Conservation (phyloP, 176 grass and related monocot genomes). For the Bolboschoenus planiculmis region DNA sequence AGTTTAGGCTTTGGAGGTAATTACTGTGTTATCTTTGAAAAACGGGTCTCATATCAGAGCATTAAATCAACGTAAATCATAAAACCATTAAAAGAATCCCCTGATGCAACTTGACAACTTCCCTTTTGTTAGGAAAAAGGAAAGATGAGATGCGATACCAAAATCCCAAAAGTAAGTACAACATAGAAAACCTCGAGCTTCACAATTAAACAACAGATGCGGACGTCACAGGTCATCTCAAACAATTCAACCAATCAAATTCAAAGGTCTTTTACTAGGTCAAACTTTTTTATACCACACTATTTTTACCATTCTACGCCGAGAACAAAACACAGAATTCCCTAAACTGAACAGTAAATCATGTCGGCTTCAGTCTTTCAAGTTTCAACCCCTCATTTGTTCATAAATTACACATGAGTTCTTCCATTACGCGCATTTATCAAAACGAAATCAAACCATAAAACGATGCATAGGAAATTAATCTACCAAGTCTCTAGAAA, state of each 20-base stretch:
- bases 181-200: not conserved
- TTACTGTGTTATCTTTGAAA: too few relatives aligned
- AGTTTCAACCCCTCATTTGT: not conserved
- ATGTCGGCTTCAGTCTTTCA: not conserved
- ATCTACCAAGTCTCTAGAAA: not conserved
- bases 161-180: not conserved
- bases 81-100: too few relatives aligned
- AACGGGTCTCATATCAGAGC: too few relatives aligned
- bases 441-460: not conserved
- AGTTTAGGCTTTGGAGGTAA: too few relatives aligned
- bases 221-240: not conserved
- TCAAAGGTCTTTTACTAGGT: not conserved
- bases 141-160: not conserved
- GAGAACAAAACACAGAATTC: not conserved
- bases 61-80: too few relatives aligned
- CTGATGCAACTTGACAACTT: not conserved
- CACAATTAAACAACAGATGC: not conserved
- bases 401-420: not conserved
- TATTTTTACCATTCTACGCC: not conserved
- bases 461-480: not conserved
- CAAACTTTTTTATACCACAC: slow-evolving; percentile 23
- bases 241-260: not conserved
- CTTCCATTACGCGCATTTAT: not conserved
- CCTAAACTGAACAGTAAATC: slow-evolving; percentile 5
- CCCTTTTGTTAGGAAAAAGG: not conserved